Percentiles rank a stretch among this genome's conserved stretches.
Conservation (phyloP, 225 moss, liverwort and hornwort species). For the Rhytidiadelphus loreus region DNA sequence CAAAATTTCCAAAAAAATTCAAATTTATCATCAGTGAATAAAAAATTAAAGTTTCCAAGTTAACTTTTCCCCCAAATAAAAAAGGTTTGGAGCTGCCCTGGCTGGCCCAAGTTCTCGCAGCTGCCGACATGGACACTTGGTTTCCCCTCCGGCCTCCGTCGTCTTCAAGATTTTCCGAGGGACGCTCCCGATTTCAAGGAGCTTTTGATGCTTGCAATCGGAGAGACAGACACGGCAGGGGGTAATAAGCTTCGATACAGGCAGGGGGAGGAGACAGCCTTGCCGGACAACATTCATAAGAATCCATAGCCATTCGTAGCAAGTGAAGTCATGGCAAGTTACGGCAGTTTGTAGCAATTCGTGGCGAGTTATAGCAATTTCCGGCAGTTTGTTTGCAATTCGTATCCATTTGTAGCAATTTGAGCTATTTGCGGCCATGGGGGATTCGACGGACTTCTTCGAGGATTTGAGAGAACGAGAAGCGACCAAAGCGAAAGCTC, state of each 20-base stretch:
- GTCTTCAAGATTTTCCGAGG: background rate
- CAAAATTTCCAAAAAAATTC: too few species aligned
- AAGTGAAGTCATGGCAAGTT: background rate
- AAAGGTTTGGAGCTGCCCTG: background rate
- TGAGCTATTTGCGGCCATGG: background rate
- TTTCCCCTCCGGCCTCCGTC: background rate
- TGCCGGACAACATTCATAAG: background rate
- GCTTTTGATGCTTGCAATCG: background rate
- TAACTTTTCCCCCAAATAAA: too few species aligned
- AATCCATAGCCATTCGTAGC: background rate
- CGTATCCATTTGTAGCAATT: background rate
- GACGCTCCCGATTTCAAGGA: background rate
- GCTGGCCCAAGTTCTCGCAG: background rate
- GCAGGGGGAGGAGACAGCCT: background rate
- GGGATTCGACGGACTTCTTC: slow-evolving; percentile 12
- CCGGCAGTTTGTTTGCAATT: background rate
- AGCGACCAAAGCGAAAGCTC: background rate
- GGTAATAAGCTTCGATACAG: background rate
- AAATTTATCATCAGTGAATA: background rate
- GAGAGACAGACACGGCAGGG: background rate
- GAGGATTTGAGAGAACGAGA: slow-evolving; percentile 28
- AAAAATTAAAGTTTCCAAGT: too few species aligned
- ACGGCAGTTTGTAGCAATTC: background rate
- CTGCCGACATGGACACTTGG: slow-evolving; percentile 8
- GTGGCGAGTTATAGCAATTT: background rate